Evolutionary conservation across 495 filamentous ascomycete genomes (phyloP), one percentile per base, ranked within the genome.

Genomic region (Aspergillus baeticus): DNA sequence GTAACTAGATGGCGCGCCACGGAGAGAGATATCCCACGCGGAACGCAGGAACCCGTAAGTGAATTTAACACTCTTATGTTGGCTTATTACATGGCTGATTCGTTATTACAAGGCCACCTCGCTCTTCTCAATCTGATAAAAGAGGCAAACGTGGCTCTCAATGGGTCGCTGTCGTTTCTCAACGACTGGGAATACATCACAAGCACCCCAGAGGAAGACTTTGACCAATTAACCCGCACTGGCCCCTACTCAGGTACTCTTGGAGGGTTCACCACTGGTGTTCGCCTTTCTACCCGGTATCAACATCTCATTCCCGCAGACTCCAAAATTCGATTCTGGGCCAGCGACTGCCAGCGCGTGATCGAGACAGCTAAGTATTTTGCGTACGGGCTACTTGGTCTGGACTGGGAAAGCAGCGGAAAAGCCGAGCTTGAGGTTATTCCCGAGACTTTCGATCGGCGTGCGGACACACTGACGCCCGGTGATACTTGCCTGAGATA

Each of bases 341-440:
- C 83, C 7, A 81, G 81, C 58, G 79, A 79, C 35, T 79, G 69
- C 13, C 57, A 66, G n/a, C 76, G 83, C 22, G 83, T 86, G 21
- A 78, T 83, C 49, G 77, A 84, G 34, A 83, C 83, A 3, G 83
- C 82, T 22, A 71, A 65, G 20, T 76, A 84, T 63, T 84, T 86
- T 61, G 75, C 72, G 1, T 71, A 74, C 14, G 83, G 84, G 2
- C 70, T 84, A 52, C 83, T 84, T 55, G 83, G 81, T 0, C 63
- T 82, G 10, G 69, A 82, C 42, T 80, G 77, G 78, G 62, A 75
- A 21, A 62, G 46, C 0, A 57, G 22, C n/a, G 58, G 60, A 34
- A 59, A 55, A 14, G 71, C 78, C 20, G 65, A 67, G 21, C 58
- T 84, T 6, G 66, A 83, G 18, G 61, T 85, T 42, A 77, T 86